Base-by-base conservation (phyloP, 164 flowering plant species). In the Echeveria elegans region DNA sequence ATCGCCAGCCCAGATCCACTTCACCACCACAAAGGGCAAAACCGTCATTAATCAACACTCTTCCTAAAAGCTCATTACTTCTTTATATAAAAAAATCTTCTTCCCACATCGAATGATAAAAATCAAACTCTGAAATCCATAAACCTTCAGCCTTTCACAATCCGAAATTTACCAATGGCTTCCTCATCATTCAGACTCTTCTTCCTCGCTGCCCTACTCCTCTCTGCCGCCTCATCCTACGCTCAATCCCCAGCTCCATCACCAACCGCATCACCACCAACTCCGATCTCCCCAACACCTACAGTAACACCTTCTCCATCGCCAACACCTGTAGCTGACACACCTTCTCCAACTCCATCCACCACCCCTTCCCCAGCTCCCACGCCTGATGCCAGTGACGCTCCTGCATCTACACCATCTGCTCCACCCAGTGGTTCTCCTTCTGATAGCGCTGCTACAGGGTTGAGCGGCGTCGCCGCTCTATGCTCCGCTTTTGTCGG, bases 1-100 rank as follows among this genome's bases (percentile, higher is more conserved):
- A 26, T 56, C 61, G 61, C 61, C 61, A 56, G 61, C 61, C 32
- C 61, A 56, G 61, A 56, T 56, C 60, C 61, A 56, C 14, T 56
- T 56, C 32, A 56, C 12, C 61, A 1, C 32, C 14, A 11, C 32
- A 2, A 38, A 43, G 47, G 47, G 47, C 15, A 43, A 43, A 43
- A 43, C 18, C 10, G 47, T 43, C 47, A 43, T 43, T 43, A 0
- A 38, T n/a, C n/a, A n/a, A n/a, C n/a, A n/a, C 7, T 34, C 37
- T 34, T 34, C 37, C 37, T 8, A 38, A 4, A 1, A 43, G 19
- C 47, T 23, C 2, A 32, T 12, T 15, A 12, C 32, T 12, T 19
- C 59, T 2, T 14, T 24, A 11, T 29, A 28, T 56, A 56, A 26
- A 56, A 56, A 56, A 26, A 11, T 43, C 18, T 43, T 11, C 3